phyloP scores from a whole-genome alignment of 495 filamentous ascomycete species.

The Hypomontagnella submonticulosa region DNA sequence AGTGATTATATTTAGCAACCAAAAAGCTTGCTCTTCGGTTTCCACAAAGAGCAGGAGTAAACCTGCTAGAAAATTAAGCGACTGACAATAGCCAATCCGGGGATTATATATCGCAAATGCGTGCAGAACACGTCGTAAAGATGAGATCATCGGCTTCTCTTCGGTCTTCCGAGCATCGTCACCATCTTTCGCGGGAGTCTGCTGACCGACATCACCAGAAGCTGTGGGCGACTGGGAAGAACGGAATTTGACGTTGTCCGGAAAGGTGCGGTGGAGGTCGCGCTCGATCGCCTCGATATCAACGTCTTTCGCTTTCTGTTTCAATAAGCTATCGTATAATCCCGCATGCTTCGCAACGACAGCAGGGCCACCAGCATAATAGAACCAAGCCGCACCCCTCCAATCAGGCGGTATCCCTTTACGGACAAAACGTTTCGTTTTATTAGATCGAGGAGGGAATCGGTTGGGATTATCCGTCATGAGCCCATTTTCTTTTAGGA shows the following conservation, averaged over 20 bases:
- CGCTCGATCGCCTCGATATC: constrained; percentile 94
- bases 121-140: constrained; percentile 85
- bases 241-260: constrained; percentile 87
- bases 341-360: constrained; percentile 77
- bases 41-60: constrained; percentile 90
- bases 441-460: constrained; percentile 83
- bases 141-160: constrained; percentile 81
- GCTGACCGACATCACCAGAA: constrained; percentile 47
- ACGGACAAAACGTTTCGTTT: constrained; percentile 87
- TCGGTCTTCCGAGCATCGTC: constrained; percentile 50
- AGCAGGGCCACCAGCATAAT: constrained; percentile 89
- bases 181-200: constrained; percentile 32
- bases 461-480: constrained; percentile 73
- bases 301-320: constrained; percentile 69
- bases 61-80: constrained; percentile 96
- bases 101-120: constrained; percentile 92
- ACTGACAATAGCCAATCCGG: constrained; percentile 93
- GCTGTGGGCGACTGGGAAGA: constrained; percentile 6
- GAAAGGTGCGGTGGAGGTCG: constrained; percentile 94
- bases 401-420: constrained; percentile 97
- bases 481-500: constrained; percentile 81
- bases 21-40: constrained; percentile 90
- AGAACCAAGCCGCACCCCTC: constrained; percentile 96
- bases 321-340: constrained; percentile 76
- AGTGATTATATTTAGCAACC: constrained; percentile 94